These are phyloP conservation scores for Seiridium cupressi DNA, from an alignment of 2,329 filamentous ascomycete genomes.

Conservation along the genomic window DNA sequence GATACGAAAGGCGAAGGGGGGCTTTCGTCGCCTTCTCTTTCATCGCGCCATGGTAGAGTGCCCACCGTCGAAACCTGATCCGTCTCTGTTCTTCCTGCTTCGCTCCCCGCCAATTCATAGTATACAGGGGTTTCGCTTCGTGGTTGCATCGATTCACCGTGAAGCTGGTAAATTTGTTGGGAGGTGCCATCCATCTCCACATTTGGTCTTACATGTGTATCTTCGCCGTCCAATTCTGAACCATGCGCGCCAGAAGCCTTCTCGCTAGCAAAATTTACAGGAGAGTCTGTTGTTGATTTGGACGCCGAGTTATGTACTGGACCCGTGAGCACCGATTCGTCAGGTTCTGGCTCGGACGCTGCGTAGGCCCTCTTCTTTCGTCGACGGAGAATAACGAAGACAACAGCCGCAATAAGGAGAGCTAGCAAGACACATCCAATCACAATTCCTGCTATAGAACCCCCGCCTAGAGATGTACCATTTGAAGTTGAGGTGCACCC, in stretches of 20 bases:
- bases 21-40: constrained; percentile 12
- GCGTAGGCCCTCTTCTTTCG: constrained; percentile 17
- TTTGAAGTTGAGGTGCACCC: not conserved
- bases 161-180: constrained; percentile 15
- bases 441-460: constrained; percentile 23
- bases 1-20: constrained; percentile 24
- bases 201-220: constrained; percentile 2
- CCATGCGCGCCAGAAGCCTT: not conserved
- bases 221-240: constrained; percentile 9
- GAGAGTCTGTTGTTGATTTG: constrained; percentile 9
- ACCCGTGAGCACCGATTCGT: constrained; percentile 24
- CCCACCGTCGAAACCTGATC: constrained; percentile 13
- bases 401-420: constrained; percentile 10
- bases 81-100: constrained; percentile 10
- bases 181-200: constrained; percentile 18
- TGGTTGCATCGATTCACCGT: constrained; percentile 10
- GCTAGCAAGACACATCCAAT: constrained; percentile 14
- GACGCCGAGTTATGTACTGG: constrained; percentile 27
- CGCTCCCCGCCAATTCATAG: constrained; percentile 23
- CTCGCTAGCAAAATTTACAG: constrained; percentile 10
- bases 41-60: constrained; percentile 9
- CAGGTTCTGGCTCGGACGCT: constrained; percentile 17
- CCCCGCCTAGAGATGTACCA: constrained; percentile 13
- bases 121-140: constrained; percentile 17
- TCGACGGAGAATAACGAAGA: constrained; percentile 16